A percentile compares a stretch with the other conserved stretches of the same genome.
Conservation (phyloP, 306 rosid species). For the Psophocarpus tetragonolobus region DNA sequence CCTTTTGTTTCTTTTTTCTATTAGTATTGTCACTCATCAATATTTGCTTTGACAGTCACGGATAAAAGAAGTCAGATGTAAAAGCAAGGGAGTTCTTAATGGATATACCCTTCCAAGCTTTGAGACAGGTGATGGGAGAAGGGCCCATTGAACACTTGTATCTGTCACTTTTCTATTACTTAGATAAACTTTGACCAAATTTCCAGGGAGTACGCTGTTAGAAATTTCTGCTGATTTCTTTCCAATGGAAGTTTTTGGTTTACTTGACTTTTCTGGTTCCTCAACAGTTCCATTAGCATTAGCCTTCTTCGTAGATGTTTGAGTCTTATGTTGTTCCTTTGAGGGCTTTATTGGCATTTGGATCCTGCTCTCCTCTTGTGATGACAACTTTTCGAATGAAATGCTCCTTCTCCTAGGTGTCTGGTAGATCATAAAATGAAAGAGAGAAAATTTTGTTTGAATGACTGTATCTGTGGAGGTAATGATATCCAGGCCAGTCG, state of each 20-base stretch:
- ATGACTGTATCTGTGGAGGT: conserved; percentile 24
- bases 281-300: conserved; percentile 54
- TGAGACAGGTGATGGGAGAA: conserved; percentile 84
- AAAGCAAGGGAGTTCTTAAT: conserved; percentile 24
- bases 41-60: conserved; percentile 17
- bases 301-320: conserved; percentile 55
- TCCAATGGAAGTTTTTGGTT: conserved; percentile 59
- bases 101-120: conserved; percentile 88
- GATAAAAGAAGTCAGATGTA: conserved; percentile 14
- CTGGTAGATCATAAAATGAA: conserved; percentile 47
- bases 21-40: background rate
- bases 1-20: background rate
- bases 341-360: conserved; percentile 49
- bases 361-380: conserved; percentile 63
- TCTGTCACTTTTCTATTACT: conserved; percentile 72
- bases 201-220: conserved; percentile 63
- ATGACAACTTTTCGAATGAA: conserved; percentile 52
- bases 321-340: conserved; percentile 69
- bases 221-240: conserved; percentile 68
- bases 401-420: conserved; percentile 76
- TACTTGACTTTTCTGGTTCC: conserved; percentile 61
- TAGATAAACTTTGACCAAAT: conserved; percentile 71
- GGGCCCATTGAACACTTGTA: conserved; percentile 77
- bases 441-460: background rate
- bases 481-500: background rate